These are phyloP conservation scores for Trametes cubensis DNA, from an alignment of 768 basidiomycete genomes.

Conservation along the genomic window DNA sequence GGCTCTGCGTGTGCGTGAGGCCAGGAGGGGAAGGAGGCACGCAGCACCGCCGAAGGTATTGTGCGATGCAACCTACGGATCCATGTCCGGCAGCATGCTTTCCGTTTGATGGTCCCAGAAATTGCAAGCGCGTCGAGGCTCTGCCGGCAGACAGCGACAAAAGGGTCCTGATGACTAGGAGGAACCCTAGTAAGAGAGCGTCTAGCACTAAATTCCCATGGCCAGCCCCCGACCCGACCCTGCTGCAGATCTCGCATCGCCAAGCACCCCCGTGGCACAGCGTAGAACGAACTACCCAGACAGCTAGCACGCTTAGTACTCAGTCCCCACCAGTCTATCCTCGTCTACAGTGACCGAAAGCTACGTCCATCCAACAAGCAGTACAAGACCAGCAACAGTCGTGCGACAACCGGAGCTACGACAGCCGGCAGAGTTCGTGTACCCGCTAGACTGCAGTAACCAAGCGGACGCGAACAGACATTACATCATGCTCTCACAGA, in stretches of 20 bases:
- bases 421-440: neutral
- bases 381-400: too few species aligned
- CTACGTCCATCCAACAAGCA: too few species aligned
- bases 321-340: too few species aligned
- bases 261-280: too few species aligned
- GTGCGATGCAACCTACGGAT: constrained; percentile 1
- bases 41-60: neutral
- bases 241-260: too few species aligned
- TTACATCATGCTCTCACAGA: neutral
- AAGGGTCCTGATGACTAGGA: constrained; percentile 7
- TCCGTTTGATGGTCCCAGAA: constrained; percentile 3
- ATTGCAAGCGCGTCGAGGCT: constrained; percentile 14
- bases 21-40: neutral
- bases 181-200: constrained; percentile 1
- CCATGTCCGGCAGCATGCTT: constrained; percentile 1
- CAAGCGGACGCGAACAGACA: neutral
- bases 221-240: neutral
- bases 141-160: constrained; percentile 14
- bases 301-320: too few species aligned
- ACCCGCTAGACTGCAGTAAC: neutral
- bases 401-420: neutral
- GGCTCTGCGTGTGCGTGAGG: constrained; percentile 7
- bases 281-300: too few species aligned
- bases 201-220: neutral
- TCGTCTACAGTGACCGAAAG: too few species aligned